Base-by-base conservation (phyloP, 768 basidiomycete genomes). In the Calocybe gangraenosa region DNA sequence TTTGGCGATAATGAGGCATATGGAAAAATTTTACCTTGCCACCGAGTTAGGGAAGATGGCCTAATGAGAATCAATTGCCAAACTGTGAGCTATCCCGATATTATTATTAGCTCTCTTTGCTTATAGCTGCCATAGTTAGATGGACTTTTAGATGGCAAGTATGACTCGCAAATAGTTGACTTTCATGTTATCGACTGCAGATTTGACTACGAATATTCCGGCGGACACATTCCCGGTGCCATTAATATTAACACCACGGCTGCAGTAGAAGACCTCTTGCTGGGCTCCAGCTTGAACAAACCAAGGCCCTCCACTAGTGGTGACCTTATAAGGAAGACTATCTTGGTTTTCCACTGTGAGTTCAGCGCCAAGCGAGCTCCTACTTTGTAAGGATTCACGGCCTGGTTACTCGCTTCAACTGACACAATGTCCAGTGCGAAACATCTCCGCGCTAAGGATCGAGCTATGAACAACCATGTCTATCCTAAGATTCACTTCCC, bases 291-390 rank as follows among this genome's bases (percentile, higher is more conserved):
- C 48, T 60, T 71, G 50, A 67, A 64, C 45, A 82, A 75, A 62
- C 86, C 87, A 8, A 70, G 64, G 46, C 79, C 86, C 3, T 84
- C 82, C 25, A 71, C 79, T 32, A 93, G 91, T 62, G 87, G 90
- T 17, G 87, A 93, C 53, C 44, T 63, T 0, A 67, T 69, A 11
- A 78, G 75, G 64, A 94, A 94, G 69, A 92, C 87, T 1, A 69
- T 98, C 23, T 67, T 98, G 33, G 76, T 99, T 37, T 98, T 99
- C 74, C 96, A 99, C 60, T 99, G 96, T 70, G 96, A 99, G 66
- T 97, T 97, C 60, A 93, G 90, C 52, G 85, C 79, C 14, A 96
- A 96, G 67, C 76, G 96, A 34, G 96, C 93, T 0, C 96, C 96
- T 1, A 95, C 95, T 7, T 92, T 95, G 94, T 94, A 62, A 68